Evolutionary conservation across 352 stramenopile genomes (phyloP).

Genomic region (Stephanocyclus meneghinianus): DNA sequence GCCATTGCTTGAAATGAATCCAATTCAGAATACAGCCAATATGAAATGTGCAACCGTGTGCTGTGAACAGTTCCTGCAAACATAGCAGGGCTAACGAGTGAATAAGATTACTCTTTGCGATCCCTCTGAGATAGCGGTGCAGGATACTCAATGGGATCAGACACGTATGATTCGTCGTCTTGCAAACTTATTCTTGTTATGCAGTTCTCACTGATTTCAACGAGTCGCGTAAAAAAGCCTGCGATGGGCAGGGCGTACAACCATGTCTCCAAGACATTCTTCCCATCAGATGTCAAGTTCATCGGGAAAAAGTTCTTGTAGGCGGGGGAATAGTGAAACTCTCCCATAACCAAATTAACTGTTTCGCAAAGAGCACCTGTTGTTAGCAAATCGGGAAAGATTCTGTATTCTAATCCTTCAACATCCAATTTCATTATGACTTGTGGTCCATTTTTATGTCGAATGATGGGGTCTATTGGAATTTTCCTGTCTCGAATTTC

Average conservation of each 20-base stretch:
- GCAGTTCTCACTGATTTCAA: conserved; percentile 26
- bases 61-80: no score
- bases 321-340: conserved; percentile 38
- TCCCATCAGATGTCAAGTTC: conserved; percentile 19
- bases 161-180: conserved; percentile 25
- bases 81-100: no score
- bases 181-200: conserved; percentile 13
- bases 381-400: conserved; percentile 45
- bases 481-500: conserved; percentile 41
- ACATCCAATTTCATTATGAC: conserved; percentile 55
- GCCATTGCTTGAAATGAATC: no score
- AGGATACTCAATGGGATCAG: conserved; percentile 19
- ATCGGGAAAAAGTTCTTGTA: conserved; percentile 26
- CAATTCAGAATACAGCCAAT: no score
- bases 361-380: conserved; percentile 31
- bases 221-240: conserved; percentile 2
- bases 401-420: conserved; percentile 44
- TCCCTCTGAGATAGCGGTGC: neutral
- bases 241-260: conserved; percentile 3
- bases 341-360: conserved; percentile 48
- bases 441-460: conserved; percentile 13
- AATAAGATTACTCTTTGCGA: no score
- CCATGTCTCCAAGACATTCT: conserved; percentile 6
- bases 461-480: neutral
- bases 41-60: no score